Evolutionary conservation across 495 filamentous ascomycete genomes (phyloP), one percentile per base, ranked within the genome.

Genomic region (Cairneyella variabilis): DNA sequence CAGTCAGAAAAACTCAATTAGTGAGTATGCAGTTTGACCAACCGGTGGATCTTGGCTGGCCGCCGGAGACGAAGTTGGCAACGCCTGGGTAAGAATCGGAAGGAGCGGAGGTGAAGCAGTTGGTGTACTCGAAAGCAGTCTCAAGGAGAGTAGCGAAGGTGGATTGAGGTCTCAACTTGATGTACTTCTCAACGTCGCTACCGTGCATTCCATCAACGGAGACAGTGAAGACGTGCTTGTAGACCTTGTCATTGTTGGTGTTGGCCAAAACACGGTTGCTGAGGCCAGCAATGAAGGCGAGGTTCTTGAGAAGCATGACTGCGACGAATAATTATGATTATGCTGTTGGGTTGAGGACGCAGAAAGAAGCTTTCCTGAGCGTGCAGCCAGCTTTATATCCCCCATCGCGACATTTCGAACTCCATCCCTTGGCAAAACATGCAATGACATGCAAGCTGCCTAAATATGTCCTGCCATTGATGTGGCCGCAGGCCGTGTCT

Each of bases 1-100:
- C 16, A 21, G 20, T 36, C 25, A 18, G 27, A n/a, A n/a, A n/a
- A n/a, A n/a, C n/a, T n/a, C n/a, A 5, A 39, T 22, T 25, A 39
- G 16, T 23, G 20, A 40, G 20, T 20, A 10, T 2, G 11, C 17
- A 23, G 22, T 17, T 1, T 39, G 5, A 26, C n/a, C 6, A 51
- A 34, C 68, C 64, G 12, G 62, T 62, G 6, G 68, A 69, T 44
- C 48, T 53, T 11, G 68, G 68, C n/a, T 36, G 56, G 18, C 63
- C 67, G 12, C 68, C 68, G 10, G 64, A 62, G 30, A 62, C 61
- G 27, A 61, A 60, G 17, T 55, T 55, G 17, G 59, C n/a, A 17
- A 60, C 50, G 7, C 64, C 68, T 5, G 68, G 68, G 50, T 65
- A 69, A 12, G 65, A 68, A 54, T 71, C 69, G 7, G 54, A 69